phyloP scores from a whole-genome alignment of 1,139 yeast genomes.

The Saccharomycopsis crataegensis region DNA sequence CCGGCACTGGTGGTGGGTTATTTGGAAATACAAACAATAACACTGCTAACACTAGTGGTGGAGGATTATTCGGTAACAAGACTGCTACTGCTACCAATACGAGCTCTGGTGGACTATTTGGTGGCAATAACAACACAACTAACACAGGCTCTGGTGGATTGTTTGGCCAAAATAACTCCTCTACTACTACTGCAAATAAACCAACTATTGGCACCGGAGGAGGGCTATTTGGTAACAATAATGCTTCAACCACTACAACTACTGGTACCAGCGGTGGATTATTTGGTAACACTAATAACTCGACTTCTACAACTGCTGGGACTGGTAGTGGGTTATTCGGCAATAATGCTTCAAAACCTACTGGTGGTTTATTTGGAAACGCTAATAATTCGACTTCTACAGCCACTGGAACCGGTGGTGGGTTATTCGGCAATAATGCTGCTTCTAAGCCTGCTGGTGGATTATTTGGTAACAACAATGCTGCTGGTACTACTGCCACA shows the following conservation, averaged over 20 bases:
- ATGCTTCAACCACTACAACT: conserved; percentile 6
- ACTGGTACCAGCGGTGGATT: conserved; percentile 25
- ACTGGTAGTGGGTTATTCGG: conserved; percentile 21
- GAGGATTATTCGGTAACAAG: conserved; percentile 30
- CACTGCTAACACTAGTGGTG: conserved; percentile 20
- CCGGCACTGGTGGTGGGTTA: conserved; percentile 23
- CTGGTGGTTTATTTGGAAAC: conserved; percentile 18
- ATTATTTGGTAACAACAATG: conserved; percentile 26
- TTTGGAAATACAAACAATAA: conserved; percentile 22
- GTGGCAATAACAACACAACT: conserved; percentile 15
- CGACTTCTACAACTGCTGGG: conserved; percentile 23
- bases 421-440: conserved; percentile 21
- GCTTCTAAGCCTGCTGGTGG: conserved; percentile 23
- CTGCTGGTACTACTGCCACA: conserved; percentile 20
- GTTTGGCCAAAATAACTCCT: conserved; percentile 10
- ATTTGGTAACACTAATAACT: conserved; percentile 30
- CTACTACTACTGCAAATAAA: conserved; percentile 18
- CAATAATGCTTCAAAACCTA: conserved; percentile 14
- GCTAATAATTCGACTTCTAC: conserved; percentile 7
- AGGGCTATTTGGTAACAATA: conserved; percentile 22
- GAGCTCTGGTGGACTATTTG: conserved; percentile 21
- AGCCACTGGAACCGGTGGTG: conserved; percentile 16
- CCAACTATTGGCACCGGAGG: too few species aligned
- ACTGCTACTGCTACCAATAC: conserved; percentile 19
- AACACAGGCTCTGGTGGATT: conserved; percentile 11